phyloP scores from a whole-genome alignment of 2,329 filamentous ascomycete species.

The Chalaropsis thielavioides region DNA sequence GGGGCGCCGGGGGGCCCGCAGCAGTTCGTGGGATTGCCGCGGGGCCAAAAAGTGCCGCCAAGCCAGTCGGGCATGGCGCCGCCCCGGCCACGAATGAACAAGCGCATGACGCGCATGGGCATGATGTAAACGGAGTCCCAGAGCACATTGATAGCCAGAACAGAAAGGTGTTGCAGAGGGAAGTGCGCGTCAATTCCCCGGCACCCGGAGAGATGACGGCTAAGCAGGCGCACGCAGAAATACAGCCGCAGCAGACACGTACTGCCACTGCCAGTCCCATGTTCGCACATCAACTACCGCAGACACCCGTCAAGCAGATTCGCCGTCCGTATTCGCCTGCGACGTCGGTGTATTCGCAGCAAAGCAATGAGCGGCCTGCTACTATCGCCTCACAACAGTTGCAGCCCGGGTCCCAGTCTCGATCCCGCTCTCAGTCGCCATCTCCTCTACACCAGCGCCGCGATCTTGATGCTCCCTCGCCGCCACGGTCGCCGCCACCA shows the following conservation, averaged over 20 bases:
- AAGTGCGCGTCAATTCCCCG: neutral
- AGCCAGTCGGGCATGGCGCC: constrained; percentile 25
- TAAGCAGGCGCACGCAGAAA: neutral
- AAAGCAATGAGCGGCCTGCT: neutral
- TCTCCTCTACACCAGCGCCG: neutral
- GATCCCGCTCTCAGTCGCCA: neutral
- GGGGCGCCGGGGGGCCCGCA: constrained; percentile 17
- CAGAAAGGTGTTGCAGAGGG: neutral
- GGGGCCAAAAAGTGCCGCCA: constrained; percentile 22
- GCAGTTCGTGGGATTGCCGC: constrained; percentile 18
- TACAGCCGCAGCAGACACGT: neutral
- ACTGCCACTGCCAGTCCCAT: neutral
- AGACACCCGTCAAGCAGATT: constrained; percentile 14
- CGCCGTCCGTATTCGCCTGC: constrained; percentile 11
- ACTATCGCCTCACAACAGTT: neutral
- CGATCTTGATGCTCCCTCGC: neutral
- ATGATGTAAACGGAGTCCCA: constrained; percentile 33
- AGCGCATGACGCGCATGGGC: constrained; percentile 45
- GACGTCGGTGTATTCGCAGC: neutral
- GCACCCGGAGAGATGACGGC: neutral
- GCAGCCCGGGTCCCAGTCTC: neutral
- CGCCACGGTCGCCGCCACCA: neutral
- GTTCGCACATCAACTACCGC: neutral
- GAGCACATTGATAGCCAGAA: neutral
- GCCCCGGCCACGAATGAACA: constrained; percentile 37